These are phyloP conservation scores for Aspergillus phoenicis DNA, from an alignment of 2,329 filamentous ascomycete species.

Conservation along the genomic window DNA sequence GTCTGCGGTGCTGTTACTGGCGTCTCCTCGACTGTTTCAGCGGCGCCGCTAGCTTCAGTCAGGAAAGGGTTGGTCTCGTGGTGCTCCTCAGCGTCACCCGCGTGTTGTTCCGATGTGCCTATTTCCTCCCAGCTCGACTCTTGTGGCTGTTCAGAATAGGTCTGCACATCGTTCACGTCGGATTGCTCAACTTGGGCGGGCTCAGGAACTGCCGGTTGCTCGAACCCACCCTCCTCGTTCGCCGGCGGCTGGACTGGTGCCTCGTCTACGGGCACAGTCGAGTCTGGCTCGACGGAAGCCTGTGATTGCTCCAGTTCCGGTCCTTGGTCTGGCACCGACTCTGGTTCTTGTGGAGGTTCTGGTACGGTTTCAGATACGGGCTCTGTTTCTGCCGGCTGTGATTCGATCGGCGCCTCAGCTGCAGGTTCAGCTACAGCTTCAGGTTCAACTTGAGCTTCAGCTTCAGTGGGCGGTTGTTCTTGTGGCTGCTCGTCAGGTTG, in stretches of 20 bases:
- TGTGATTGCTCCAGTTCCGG: constrained; percentile 25
- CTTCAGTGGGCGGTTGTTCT: constrained; percentile 2
- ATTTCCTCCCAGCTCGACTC: constrained; percentile 17
- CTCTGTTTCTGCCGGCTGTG: constrained; percentile 12
- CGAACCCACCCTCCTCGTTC: constrained; percentile 19
- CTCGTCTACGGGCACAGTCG: constrained; percentile 18
- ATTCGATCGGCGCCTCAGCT: constrained; percentile 2
- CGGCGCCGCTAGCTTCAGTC: constrained; percentile 12
- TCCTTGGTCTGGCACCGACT: constrained; percentile 16
- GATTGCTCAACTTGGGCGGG: constrained; percentile 20
- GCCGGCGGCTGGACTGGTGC: constrained; percentile 13
- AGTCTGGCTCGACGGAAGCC: constrained; percentile 18
- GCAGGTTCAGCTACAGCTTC: neutral
- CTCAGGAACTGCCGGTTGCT: constrained; percentile 16
- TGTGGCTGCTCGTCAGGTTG: constrained; percentile 5
- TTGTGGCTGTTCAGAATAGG: constrained; percentile 19
- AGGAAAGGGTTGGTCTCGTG: constrained; percentile 14
- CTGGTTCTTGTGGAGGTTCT: constrained; percentile 9
- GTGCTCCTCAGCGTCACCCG: constrained; percentile 12
- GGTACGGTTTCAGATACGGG: constrained; percentile 9
- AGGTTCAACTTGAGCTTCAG: constrained; percentile 4
- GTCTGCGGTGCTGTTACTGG: constrained; percentile 29
- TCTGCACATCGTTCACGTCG: constrained; percentile 23
- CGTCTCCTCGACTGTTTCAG: constrained; percentile 19
- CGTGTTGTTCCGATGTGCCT: constrained; percentile 16